Conservation (phyloP, 345 rosid species). For the Moricandia arvensis region DNA sequence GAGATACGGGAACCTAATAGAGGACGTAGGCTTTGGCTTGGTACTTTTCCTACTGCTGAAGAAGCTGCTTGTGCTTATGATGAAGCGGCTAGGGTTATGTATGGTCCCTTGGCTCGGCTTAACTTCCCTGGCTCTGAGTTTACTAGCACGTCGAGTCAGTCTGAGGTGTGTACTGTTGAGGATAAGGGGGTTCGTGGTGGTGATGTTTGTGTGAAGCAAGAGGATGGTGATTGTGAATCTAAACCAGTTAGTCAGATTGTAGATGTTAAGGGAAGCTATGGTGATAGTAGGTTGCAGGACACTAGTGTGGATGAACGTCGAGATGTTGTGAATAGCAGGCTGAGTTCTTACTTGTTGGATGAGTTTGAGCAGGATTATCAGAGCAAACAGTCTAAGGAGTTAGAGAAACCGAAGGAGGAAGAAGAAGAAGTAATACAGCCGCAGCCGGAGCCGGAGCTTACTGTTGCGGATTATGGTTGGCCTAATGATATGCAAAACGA, state of each 20-base stretch:
- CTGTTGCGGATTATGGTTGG: constrained; percentile 33
- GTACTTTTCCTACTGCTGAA: constrained; percentile 69
- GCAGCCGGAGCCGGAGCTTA: constrained; percentile 1
- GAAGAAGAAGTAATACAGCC: constrained; percentile 19
- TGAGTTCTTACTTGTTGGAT: neutral
- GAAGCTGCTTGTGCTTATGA: constrained; percentile 85
- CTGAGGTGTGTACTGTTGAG: constrained; percentile 51
- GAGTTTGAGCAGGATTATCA: constrained; percentile 32
- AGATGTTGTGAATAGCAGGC: neutral
- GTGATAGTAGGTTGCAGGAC: neutral
- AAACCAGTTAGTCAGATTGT: neutral
- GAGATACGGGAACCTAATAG: constrained; percentile 78
- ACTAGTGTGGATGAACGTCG: neutral
- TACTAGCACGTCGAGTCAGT: constrained; percentile 38
- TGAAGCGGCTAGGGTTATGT: constrained; percentile 72
- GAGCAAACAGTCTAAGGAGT: constrained; percentile 2
- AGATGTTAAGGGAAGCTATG: neutral
- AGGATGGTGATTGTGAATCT: constrained; percentile 37
- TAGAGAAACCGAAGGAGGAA: constrained; percentile 2
- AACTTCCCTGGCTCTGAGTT: constrained; percentile 45
- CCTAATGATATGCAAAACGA: neutral
- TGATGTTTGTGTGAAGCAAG: constrained; percentile 17
- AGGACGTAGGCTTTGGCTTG: constrained; percentile 79
- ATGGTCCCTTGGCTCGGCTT: constrained; percentile 62
- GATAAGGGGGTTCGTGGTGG: constrained; percentile 19